A percentile compares a stretch with the other conserved stretches of the same genome.
phyloP scores from a whole-genome alignment of 2,329 filamentous ascomycete genomes.

The Fusarium denticulatum region DNA sequence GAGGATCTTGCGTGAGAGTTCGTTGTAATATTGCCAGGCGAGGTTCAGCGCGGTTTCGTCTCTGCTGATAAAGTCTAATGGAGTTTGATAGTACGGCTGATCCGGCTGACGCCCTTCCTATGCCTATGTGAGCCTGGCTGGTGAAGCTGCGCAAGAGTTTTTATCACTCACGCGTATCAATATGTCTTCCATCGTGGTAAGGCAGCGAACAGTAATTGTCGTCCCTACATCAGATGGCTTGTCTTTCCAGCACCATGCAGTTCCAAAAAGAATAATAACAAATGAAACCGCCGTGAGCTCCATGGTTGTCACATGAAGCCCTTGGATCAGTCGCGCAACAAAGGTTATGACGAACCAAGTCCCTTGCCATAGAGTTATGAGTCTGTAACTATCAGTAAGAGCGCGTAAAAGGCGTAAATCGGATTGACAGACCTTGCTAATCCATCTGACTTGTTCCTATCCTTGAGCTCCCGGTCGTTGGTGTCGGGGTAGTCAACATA shows the following conservation, averaged over 20 bases:
- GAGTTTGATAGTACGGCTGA: slow-evolving; percentile 11
- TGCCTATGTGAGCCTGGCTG: background rate
- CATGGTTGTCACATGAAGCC: slow-evolving; percentile 15
- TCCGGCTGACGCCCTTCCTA: background rate
- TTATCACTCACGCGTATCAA: background rate
- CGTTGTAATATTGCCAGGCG: slow-evolving; percentile 21
- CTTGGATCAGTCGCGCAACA: background rate
- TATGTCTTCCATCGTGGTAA: background rate
- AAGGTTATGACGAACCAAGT: slow-evolving; percentile 19
- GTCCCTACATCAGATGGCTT: slow-evolving; percentile 16
- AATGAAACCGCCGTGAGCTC: slow-evolving; percentile 19
- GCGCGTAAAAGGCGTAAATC: too few species aligned
- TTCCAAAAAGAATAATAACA: slow-evolving; percentile 13
- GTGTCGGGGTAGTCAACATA: background rate
- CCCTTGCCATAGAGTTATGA: slow-evolving; percentile 10
- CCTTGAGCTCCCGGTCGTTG: background rate
- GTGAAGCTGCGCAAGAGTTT: too few species aligned
- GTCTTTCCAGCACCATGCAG: slow-evolving; percentile 24
- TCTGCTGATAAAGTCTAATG: slow-evolving; percentile 13
- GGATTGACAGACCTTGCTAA: background rate
- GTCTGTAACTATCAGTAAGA: background rate
- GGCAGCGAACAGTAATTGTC: background rate
- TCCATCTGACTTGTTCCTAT: slow-evolving; percentile 17
- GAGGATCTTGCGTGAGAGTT: background rate
- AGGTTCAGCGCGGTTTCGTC: slow-evolving; percentile 18